phyloP scores from a whole-genome alignment of 306 rosid genomes.

The barrel medic (Medicago truncatula) region MtrunA17r5.0-ANR NC_053042.1:55066001-55066500 shows the following conservation, averaged over 20 bases:
- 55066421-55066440: slow-evolving; percentile 86
- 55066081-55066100: slow-evolving; percentile 48
- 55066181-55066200: slow-evolving; percentile 74
- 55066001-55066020: slow-evolving; percentile 54
- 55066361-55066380: slow-evolving; percentile 74
- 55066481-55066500: slow-evolving; percentile 40
- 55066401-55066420: slow-evolving; percentile 72
- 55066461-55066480: slow-evolving; percentile 41
- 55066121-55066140: slow-evolving; percentile 50
- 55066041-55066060: slow-evolving; percentile 64
- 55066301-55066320: slow-evolving; percentile 77
- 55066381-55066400: slow-evolving; percentile 87
- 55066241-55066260: slow-evolving; percentile 38
- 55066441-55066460: slow-evolving; percentile 44
- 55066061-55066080: slow-evolving; percentile 62
- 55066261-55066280: slow-evolving; percentile 52
- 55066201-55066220: slow-evolving; percentile 57
- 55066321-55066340: slow-evolving; percentile 69
- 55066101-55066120: slow-evolving; percentile 54
- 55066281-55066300: slow-evolving; percentile 70
- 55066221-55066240: slow-evolving; percentile 50
- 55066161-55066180: slow-evolving; percentile 55
- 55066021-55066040: slow-evolving; percentile 62
- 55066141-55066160: slow-evolving; percentile 65
- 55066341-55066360: slow-evolving; percentile 66